These are phyloP conservation scores for Neurospora sp. DNA, from an alignment of 2,329 filamentous ascomycete genomes.

Conservation along the genomic window DNA sequence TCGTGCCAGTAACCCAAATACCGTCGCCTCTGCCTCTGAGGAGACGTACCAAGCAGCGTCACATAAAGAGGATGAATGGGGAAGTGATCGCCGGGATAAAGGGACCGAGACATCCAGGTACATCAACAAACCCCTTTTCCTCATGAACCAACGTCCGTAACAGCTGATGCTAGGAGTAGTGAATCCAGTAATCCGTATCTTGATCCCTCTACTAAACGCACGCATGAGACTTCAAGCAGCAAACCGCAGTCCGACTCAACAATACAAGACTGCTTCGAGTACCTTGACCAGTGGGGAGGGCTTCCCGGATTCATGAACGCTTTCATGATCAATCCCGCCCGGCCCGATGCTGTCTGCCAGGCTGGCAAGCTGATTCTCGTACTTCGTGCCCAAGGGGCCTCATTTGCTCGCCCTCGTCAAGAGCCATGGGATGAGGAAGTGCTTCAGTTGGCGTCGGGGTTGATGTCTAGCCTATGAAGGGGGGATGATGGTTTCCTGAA, in stretches of 20 bases:
- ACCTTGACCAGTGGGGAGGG: neutral
- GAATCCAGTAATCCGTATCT: too few species aligned
- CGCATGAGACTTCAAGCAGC: neutral
- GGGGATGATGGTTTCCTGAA: too few species aligned
- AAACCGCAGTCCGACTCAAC: neutral
- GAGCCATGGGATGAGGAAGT: neutral
- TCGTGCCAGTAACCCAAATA: fast-evolving
- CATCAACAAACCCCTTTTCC: too few species aligned
- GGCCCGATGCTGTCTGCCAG: neutral
- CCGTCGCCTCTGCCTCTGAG: neutral
- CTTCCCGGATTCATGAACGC: neutral
- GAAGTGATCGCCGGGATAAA: too few species aligned
- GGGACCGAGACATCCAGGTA: too few species aligned
- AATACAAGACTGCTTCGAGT: neutral
- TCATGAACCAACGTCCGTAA: too few species aligned
- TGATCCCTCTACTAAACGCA: neutral
- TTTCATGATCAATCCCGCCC: neutral
- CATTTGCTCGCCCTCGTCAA: neutral
- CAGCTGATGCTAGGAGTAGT: too few species aligned
- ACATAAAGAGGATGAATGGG: too few species aligned
- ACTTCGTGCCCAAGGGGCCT: neutral
- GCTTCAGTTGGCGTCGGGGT: neutral
- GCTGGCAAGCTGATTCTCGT: neutral
- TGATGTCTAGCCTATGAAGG: neutral
- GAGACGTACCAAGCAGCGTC: neutral